phyloP scores from a whole-genome alignment of 164 flowering plant species.

The Euptelea pleiosperma region DNA sequence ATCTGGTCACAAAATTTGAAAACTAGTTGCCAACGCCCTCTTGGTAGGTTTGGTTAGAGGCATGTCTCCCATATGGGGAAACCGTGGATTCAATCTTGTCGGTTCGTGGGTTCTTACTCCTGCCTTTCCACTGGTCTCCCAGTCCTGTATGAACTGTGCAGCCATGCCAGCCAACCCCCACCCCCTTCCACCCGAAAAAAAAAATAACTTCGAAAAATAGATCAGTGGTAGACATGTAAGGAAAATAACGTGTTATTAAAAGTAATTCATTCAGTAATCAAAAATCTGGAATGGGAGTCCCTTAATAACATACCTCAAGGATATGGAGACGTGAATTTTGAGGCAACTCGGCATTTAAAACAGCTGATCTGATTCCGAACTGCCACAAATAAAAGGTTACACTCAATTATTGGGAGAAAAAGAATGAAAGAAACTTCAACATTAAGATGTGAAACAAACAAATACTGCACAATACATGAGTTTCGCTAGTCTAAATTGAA shows the following conservation, averaged over 20 bases:
- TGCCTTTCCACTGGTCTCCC: too few species aligned
- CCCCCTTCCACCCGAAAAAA: too few species aligned
- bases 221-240: too few species aligned
- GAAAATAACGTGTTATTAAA: neutral
- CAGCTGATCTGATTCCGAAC: constrained; percentile 89
- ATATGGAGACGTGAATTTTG: constrained; percentile 96
- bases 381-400: constrained; percentile 26
- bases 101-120: too few species aligned
- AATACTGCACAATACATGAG: neutral
- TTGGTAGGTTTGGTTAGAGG: too few species aligned
- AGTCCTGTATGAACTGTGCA: too few species aligned
- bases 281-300: neutral
- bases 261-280: neutral
- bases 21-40: too few species aligned
- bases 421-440: neutral
- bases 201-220: too few species aligned
- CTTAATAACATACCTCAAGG: constrained; percentile 61
- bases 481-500: neutral
- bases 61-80: too few species aligned
- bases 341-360: constrained; percentile 92
- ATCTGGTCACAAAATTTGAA: too few species aligned
- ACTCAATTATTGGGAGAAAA: neutral
- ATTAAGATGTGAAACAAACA: neutral
- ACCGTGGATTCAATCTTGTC: too few species aligned
- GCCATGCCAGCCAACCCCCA: too few species aligned